Percentiles rank a stretch among this genome's conserved stretches.
Conservation (phyloP, 805 yeast genomes). For the Hanseniaspora lachancei region DNA sequence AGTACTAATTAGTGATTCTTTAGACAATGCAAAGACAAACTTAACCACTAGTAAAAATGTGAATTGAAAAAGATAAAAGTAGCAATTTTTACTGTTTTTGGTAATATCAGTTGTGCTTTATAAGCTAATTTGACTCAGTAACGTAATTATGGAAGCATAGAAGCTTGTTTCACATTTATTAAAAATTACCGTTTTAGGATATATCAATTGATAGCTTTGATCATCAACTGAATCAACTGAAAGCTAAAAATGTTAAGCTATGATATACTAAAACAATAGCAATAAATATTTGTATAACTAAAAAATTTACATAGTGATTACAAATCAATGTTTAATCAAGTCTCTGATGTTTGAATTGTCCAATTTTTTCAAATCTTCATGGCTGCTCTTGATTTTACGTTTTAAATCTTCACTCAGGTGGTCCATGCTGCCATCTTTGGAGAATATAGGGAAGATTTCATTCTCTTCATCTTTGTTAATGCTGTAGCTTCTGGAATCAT, state of each 20-base stretch:
- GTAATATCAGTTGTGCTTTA: background rate
- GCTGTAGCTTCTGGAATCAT: conserved; percentile 3
- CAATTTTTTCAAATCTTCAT: conserved; percentile 8
- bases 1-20: background rate
- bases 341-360: conserved; percentile 4
- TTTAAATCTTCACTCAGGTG: background rate
- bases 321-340: conserved; percentile 4
- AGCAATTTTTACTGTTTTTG: background rate
- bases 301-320: background rate
- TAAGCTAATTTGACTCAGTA: background rate
- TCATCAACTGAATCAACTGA: too few species aligned
- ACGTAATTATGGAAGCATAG: too few species aligned
- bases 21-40: background rate
- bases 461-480: conserved; percentile 5
- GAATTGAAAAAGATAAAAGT: too few species aligned
- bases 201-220: background rate
- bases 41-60: too few species aligned
- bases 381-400: background rate
- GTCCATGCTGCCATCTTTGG: background rate
- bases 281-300: too few species aligned
- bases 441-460: conserved; percentile 8
- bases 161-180: background rate
- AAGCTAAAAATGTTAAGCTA: too few species aligned
- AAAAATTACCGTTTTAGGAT: background rate
- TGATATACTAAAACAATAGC: too few species aligned